phyloP scores from a whole-genome alignment of 1,284 basidiomycete genomes.

The Ceratobasidium sp. region DNA sequence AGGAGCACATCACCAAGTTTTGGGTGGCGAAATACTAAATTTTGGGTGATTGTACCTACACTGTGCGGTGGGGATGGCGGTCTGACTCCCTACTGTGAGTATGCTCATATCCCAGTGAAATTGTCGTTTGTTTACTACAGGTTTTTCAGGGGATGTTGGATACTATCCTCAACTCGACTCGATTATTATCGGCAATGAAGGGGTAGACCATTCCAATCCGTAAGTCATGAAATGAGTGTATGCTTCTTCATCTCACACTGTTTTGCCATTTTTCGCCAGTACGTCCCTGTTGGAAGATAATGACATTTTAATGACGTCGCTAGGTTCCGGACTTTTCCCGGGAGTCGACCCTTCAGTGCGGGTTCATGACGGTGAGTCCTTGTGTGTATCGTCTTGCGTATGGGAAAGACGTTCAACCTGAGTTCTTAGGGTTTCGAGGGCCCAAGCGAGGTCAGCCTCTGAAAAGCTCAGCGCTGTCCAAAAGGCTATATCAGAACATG shows the following conservation, averaged over 20 bases:
- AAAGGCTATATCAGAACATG: constrained; percentile 29
- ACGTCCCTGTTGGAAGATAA: not conserved
- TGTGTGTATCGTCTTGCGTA: not conserved
- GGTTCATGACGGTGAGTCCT: not conserved
- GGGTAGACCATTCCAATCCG: constrained; percentile 44
- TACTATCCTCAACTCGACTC: constrained; percentile 12
- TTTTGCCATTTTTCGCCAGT: not conserved
- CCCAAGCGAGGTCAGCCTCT: not conserved
- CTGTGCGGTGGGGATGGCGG: constrained; percentile 46
- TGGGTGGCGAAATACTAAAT: too few relatives aligned
- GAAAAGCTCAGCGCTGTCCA: constrained; percentile 12
- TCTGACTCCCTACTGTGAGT: constrained; percentile 28
- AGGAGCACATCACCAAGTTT: too few relatives aligned
- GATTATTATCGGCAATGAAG: constrained; percentile 45
- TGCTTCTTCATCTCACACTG: not conserved
- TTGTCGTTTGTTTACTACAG: not conserved
- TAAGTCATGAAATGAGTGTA: not conserved
- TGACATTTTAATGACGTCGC: not conserved
- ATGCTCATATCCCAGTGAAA: not conserved
- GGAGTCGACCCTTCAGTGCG: constrained; percentile 12
- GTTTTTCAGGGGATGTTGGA: constrained; percentile 26
- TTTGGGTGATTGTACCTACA: too few relatives aligned
- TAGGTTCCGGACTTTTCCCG: not conserved
- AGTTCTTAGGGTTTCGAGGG: not conserved
- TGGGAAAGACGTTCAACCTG: too few relatives aligned